These are phyloP conservation scores for Ustilago bromivora DNA, from an alignment of 1,284 basidiomycete genomes.

Conservation along the genomic window DNA sequence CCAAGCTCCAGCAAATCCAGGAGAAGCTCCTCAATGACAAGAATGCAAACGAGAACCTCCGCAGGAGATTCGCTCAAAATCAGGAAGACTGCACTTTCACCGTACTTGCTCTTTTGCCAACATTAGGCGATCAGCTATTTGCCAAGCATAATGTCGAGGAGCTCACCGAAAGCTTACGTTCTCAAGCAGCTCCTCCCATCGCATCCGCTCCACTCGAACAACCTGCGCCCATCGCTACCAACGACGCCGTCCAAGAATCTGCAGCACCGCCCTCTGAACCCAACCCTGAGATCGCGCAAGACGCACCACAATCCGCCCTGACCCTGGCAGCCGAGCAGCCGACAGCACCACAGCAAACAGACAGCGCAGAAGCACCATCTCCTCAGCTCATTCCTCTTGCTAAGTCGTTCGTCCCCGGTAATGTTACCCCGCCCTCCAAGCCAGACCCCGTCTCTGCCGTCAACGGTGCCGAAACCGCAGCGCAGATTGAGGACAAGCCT, in stretches of 20 bases:
- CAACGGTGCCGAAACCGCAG: not conserved
- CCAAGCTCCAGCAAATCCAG: constrained; percentile 79
- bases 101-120: constrained; percentile 81
- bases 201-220: constrained; percentile 57
- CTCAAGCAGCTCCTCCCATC: constrained; percentile 26
- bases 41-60: constrained; percentile 79
- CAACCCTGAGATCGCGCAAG: constrained; percentile 1
- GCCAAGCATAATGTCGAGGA: constrained; percentile 84
- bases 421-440: not conserved
- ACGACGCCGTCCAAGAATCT: constrained; percentile 10
- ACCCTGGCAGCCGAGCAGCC: not conserved
- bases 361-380: constrained; percentile 20
- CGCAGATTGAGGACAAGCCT: not conserved
- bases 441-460: not conserved
- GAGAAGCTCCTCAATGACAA: constrained; percentile 77
- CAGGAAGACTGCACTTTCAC: constrained; percentile 86
- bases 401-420: constrained; percentile 40
- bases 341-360: not conserved
- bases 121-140: constrained; percentile 79
- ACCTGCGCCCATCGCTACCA: constrained; percentile 25
- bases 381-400: constrained; percentile 47
- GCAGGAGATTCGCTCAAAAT: constrained; percentile 82
- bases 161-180: constrained; percentile 78
- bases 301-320: not conserved
- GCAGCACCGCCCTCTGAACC: constrained; percentile 11